A percentile compares a stretch with the other conserved stretches of the same genome.
Conservation (phyloP, 495 filamentous ascomycete species). For the Polyplosphaeria fusca region DNA sequence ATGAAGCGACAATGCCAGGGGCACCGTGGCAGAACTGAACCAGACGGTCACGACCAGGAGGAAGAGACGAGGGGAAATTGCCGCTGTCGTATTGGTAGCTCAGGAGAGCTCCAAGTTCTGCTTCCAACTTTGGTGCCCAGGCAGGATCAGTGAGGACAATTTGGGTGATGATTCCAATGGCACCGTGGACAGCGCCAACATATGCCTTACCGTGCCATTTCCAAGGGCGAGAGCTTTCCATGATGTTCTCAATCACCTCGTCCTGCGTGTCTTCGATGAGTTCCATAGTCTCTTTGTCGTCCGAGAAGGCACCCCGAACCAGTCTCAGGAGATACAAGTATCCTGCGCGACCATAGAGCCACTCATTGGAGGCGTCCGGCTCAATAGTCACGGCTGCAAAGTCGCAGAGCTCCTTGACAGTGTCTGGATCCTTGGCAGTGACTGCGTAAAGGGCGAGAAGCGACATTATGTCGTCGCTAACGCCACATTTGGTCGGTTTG, state of each 20-base stretch:
- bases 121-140: constrained; percentile 44
- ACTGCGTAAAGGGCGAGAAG: constrained; percentile 52
- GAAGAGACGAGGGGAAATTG: constrained; percentile 45
- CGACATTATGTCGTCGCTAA: constrained; percentile 55
- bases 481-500: constrained; percentile 47
- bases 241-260: constrained; percentile 46
- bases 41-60: constrained; percentile 46
- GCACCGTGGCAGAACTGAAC: constrained; percentile 69
- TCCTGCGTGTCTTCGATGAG: constrained; percentile 42
- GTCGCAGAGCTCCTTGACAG: constrained; percentile 46
- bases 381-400: constrained; percentile 43
- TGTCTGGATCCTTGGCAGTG: constrained; percentile 44
- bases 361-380: constrained; percentile 46
- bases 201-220: constrained; percentile 57
- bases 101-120: constrained; percentile 47
- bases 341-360: constrained; percentile 60
- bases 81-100: constrained; percentile 46
- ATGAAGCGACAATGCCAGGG: constrained; percentile 56
- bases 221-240: constrained; percentile 51
- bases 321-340: constrained; percentile 58
- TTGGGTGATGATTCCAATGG: constrained; percentile 61
- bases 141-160: constrained; percentile 52
- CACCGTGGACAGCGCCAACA: constrained; percentile 60
- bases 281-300: constrained; percentile 37
- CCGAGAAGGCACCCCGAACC: constrained; percentile 40